phyloP scores from a whole-genome alignment of 2,329 filamentous ascomycete genomes.

The Botrytis cinerea region DNA sequence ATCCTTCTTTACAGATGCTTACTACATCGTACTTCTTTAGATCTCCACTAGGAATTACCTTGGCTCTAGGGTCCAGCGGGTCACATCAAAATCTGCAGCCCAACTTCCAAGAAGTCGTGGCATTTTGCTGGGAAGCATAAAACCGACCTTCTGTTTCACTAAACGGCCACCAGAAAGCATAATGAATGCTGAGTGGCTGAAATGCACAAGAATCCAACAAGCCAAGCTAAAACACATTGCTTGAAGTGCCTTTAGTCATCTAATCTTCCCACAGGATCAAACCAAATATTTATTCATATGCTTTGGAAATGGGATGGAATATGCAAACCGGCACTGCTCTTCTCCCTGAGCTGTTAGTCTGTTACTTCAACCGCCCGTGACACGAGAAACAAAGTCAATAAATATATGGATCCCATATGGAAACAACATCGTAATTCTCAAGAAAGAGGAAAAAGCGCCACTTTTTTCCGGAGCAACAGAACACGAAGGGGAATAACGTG shows the following conservation, averaged over 20 bases:
- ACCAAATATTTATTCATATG: background rate
- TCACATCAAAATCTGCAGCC: conserved; percentile 14
- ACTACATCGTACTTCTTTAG: conserved; percentile 9
- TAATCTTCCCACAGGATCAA: conserved; percentile 25
- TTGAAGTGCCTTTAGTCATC: conserved; percentile 13
- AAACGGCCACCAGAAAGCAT: background rate
- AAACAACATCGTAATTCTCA: background rate
- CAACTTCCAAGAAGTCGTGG: conserved; percentile 4
- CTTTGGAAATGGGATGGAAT: conserved; percentile 16
- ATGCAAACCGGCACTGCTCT: background rate
- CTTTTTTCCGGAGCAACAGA: conserved; percentile 8
- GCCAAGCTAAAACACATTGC: conserved; percentile 2
- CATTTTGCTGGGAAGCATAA: conserved; percentile 16
- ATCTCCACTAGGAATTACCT: background rate
- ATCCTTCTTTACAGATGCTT: conserved; percentile 8
- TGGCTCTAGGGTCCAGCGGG: conserved; percentile 1
- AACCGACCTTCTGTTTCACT: conserved; percentile 15
- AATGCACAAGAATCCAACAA: background rate
- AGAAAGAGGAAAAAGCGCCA: background rate
- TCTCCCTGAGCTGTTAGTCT: background rate
- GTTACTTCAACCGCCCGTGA: background rate
- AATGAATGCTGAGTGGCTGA: conserved; percentile 1
- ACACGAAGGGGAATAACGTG: conserved; percentile 8
- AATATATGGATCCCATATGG: background rate
- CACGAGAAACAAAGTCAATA: conserved; percentile 11